phyloP scores from a whole-genome alignment of 176 grass and related monocot genomes.

The Phoenix roebelenii region DNA sequence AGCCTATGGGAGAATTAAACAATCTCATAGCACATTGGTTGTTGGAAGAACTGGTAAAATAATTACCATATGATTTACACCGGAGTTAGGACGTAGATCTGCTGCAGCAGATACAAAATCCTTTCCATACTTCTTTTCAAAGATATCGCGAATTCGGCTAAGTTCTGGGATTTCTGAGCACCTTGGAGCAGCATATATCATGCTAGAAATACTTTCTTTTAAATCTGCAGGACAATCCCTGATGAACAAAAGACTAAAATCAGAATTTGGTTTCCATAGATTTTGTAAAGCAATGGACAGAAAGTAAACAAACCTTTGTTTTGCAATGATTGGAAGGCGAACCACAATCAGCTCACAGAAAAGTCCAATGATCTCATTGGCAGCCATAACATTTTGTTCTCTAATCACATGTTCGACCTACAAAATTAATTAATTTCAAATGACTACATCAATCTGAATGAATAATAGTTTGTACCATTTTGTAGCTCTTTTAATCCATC shows the following conservation, averaged over 20 bases:
- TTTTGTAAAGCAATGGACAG: background rate
- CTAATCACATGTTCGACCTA: slow-evolving; percentile 98
- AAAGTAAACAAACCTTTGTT: slow-evolving; percentile 56
- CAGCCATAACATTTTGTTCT: slow-evolving; percentile 83
- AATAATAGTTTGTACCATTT: no score
- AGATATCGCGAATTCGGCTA: slow-evolving; percentile 52
- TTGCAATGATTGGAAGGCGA: slow-evolving; percentile 77
- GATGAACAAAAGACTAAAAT: slow-evolving; percentile 17
- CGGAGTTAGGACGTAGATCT: slow-evolving; percentile 65
- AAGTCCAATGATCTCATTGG: slow-evolving; percentile 85
- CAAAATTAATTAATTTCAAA: slow-evolving; percentile 1
- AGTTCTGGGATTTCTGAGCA: slow-evolving; percentile 94
- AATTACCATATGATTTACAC: slow-evolving; percentile 80
- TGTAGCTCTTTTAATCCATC: no score
- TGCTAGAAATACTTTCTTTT: slow-evolving; percentile 96
- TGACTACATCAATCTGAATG: no score
- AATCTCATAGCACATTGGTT: no score
- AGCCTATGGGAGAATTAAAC: no score
- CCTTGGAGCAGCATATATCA: slow-evolving; percentile 92
- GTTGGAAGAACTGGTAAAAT: background rate
- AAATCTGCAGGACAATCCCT: slow-evolving; percentile 83
- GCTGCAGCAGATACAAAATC: slow-evolving; percentile 77
- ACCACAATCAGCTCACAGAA: slow-evolving; percentile 88
- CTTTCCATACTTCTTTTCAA: slow-evolving; percentile 94
- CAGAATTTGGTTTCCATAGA: slow-evolving; percentile 18